Evolutionary conservation across 495 filamentous ascomycete genomes (phyloP).

Genomic region (Aspergillus hancockii): DNA sequence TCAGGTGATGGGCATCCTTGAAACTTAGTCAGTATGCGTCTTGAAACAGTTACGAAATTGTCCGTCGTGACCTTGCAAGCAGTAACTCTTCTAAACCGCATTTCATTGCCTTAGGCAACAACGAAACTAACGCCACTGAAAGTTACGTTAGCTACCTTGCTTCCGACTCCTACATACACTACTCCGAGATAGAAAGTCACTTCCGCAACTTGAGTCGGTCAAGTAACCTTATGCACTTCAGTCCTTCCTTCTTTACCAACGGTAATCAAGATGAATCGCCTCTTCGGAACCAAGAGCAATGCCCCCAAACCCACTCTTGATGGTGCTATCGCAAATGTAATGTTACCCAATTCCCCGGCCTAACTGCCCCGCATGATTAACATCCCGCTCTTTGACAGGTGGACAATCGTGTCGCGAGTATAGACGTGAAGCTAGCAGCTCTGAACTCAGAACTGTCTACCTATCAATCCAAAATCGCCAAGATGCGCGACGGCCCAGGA

Average conservation of each 20-base stretch:
- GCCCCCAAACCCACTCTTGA: conserved; percentile 89
- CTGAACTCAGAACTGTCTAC: conserved; percentile 87
- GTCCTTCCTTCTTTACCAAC: neutral
- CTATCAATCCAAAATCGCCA: conserved; percentile 83
- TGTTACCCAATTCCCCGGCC: conserved; percentile 2
- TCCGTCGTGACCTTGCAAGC: no score
- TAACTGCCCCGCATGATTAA: conserved; percentile 16
- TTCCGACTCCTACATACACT: neutral
- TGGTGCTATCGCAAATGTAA: conserved; percentile 81
- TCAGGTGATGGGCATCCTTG: conserved; percentile 7
- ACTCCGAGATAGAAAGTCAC: neutral
- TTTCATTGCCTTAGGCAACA: neutral
- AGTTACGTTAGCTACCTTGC: neutral
- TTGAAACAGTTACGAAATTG: no score
- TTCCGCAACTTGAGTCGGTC: neutral
- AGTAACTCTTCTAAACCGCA: no score
- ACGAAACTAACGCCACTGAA: neutral
- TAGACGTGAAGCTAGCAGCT: conserved; percentile 93
- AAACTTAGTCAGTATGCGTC: neutral
- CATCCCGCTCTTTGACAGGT: conserved; percentile 46
- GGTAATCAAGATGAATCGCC: conserved; percentile 76
- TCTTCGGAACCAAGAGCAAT: conserved; percentile 88
- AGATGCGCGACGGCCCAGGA: conserved; percentile 96
- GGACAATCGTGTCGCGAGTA: conserved; percentile 80
- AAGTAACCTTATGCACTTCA: neutral